A percentile compares a stretch with the other conserved stretches of the same genome.
Evolutionary conservation across 495 filamentous ascomycete genomes (phyloP).

Genomic region (Hypoxylon perforatum): DNA sequence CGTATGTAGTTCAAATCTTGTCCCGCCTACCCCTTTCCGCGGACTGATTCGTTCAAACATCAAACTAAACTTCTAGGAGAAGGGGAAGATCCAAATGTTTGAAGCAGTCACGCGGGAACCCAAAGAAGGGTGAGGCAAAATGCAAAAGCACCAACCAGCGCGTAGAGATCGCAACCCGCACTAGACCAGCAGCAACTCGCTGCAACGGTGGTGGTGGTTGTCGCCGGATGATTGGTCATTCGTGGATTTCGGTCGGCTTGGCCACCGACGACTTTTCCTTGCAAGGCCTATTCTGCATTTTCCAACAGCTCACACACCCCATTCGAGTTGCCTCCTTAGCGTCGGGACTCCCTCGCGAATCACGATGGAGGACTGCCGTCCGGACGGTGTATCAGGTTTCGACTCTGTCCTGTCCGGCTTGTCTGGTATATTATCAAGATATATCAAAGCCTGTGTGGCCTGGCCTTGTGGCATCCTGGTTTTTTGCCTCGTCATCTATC

Average conservation of each 20-base stretch:
- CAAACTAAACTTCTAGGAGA: slow-evolving; percentile 16
- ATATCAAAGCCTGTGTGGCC: no score
- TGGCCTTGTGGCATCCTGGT: slow-evolving; percentile 3
- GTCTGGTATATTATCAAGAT: slow-evolving; percentile 10
- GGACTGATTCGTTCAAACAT: slow-evolving; percentile 1
- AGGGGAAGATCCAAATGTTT: slow-evolving; percentile 34
- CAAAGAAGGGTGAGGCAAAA: slow-evolving; percentile 18
- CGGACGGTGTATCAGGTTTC: no score
- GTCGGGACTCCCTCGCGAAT: slow-evolving; percentile 26
- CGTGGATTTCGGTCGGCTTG: slow-evolving; percentile 24
- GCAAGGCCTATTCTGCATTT: slow-evolving; percentile 17
- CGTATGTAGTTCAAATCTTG: no score
- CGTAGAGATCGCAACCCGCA: slow-evolving; percentile 26
- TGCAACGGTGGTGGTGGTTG: slow-evolving; percentile 27
- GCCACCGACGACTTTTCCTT: slow-evolving; percentile 20
- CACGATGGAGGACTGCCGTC: background rate
- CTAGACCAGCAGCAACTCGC: slow-evolving; percentile 7
- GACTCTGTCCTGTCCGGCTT: background rate
- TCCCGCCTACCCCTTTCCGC: background rate
- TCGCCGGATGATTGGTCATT: slow-evolving; percentile 26
- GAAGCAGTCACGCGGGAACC: slow-evolving; percentile 23
- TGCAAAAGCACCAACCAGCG: slow-evolving; percentile 36
- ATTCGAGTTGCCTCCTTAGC: slow-evolving; percentile 15
- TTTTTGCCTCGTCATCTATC: slow-evolving; percentile 17
- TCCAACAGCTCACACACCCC: slow-evolving; percentile 2